Base-by-base conservation (phyloP, 305 asterid species). In the Fraxinus greggii region DNA sequence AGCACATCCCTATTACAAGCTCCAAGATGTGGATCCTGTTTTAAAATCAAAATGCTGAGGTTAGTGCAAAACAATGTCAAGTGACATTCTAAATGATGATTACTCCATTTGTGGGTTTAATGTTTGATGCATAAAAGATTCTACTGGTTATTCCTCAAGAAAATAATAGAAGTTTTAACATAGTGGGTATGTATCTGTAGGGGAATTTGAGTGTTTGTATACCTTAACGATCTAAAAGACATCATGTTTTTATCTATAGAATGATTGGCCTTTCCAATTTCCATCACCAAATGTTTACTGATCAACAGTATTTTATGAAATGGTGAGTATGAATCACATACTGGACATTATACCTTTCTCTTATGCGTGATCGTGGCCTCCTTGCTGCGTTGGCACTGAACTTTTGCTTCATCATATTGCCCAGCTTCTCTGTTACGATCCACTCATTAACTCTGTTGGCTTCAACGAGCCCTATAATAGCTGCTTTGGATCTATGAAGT, bases 391-490 rank as follows among this genome's bases (percentile, higher is more conserved):
- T 91, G 21, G 79, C 81, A 75, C 65, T 86, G 82, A 82, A 59
- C 85, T 81, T 90, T 81, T 92, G 94, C 85, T 90, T 93, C 90
- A 87, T 81, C 82, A 86, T 76, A 86, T 92, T 91, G 51, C 98
- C 98, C 29, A 94, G 86, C 87, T 94, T 94, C 86, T 94, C 98
- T 1, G 98, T 94, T 81, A 90, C 94, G 24, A 90, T 81, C 94
- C 91, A 90, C 78, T 90, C 94, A 42, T 89, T 90, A 28, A 87
- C 92, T 80, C 92, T 83, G 79, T 72, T 87, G 48, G 89, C 91
- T 84, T 85, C 94, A 26, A 89, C 65, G 28, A 90, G 88, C 82
- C 94, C 92, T 77, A 89, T 90, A 48, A 90, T 84, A 78, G 94
- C 84, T 42, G 92, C 94, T 81, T 89, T 90, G 74, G 94, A 63